Evolutionary conservation across 148 eudicot species (phyloP), one percentile per base, ranked within the genome.

Genomic region (Chenopodium berlandieri): DNA sequence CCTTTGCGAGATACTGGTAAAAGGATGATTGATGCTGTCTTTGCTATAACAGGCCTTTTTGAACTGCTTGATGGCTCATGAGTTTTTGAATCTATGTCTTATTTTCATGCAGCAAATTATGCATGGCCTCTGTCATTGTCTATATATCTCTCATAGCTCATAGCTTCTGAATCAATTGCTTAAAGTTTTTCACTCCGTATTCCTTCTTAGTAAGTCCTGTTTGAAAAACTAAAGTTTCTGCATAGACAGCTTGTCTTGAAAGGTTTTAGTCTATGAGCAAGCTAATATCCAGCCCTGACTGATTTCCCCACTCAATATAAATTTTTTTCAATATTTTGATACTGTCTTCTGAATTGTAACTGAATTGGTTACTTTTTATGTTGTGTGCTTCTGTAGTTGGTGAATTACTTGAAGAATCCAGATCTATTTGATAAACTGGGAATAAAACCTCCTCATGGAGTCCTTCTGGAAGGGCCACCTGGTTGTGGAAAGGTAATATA

Each of bases 391-490:
- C 47, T 80, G 79, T 79, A 95, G 98, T 84, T 95, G 87, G 98
- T 95, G 31, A 91, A 85, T 60, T 95, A 95, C 89, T 87, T 95
- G 91, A 95, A 95, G 91, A 88, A 92, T 84, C 98, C 97, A 2
- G 91, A 93, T 80, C 88, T 91, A 75, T 95, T 95, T 84, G 97
- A 95, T 84, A 87, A 93, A 85, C 82, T 93, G 88, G 97, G 96
- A 80, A 93, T 95, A 80, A 95, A 95, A 85, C 94, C 98, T 71
- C 98, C 98, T 37, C 97, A 95, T 83, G 98, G 98, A 56, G 98
- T 95, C 67, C 91, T 95, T 84, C 86, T 95, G 65, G 97, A 91
- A 85, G 97, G 98, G 52, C 97, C 98, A 81, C 98, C 98, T 82
- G 98, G 98, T 52, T 95, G 98, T 81, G 98, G 98, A 80, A 95